Evolutionary conservation across 2,329 filamentous ascomycete species (phyloP), one percentile per base, ranked within the genome.

Genomic region (Penicillium sp.): DNA sequence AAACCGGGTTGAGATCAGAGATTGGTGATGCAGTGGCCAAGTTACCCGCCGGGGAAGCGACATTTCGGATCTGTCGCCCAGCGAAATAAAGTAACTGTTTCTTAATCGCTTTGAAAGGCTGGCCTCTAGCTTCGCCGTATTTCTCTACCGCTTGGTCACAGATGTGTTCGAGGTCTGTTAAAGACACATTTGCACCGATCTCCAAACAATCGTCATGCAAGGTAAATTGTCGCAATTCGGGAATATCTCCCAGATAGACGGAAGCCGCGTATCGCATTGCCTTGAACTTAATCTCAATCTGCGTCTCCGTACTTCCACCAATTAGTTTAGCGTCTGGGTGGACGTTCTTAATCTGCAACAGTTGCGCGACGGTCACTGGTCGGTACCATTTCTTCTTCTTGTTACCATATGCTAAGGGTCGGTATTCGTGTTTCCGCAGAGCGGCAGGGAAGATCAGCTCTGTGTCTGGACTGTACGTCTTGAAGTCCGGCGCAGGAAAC

Each of bases 241-340:
- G 80, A 57, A 99, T 96, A 68, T 99, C 94, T 11, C 93, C 92
- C 10, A 97, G 90, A 64, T 89, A 97, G 0, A 99, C 90, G 0
- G 92, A 97, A 1, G 90, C 86, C 4, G 88, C 88, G 71, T 97
- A 97, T 66, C 92, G 84, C 80, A 96, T 85, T 1, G 88, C 91
- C 78, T 97, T 97, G 83, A 99, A 97, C 76, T 96, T 97, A 77
- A 95, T 90, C 76, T 99, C 94, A 59, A 99, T 97, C 75, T 97
- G 94, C 0, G 93, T 97, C 75, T 99, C 94, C 2, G 92, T 96
- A 72, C 92, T 96, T 60, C 94, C 94, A 49, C 92, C 93, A 60
- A 99, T 96, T 60, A 99, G 86, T 75, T 97, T 99, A 5, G 93
- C 91, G 27, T 87, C 86, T 0, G 93, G 93, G 64, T 91, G 88